Base-by-base conservation (phyloP, 768 basidiomycete genomes). In the Tylopilus balloui region DNA sequence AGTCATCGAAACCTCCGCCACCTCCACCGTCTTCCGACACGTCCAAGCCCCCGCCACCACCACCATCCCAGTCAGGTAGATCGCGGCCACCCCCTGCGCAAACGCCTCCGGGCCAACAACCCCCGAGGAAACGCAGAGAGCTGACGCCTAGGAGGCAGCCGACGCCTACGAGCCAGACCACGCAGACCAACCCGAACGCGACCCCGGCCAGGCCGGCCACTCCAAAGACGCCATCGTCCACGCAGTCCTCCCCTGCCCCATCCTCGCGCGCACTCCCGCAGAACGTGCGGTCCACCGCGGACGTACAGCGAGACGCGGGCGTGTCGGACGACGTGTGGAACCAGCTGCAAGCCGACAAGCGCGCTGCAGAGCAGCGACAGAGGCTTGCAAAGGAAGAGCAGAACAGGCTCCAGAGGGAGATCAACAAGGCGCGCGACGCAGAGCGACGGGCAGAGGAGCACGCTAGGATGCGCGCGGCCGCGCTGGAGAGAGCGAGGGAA, bases 261-360 rank as follows among this genome's bases (percentile, higher is more conserved):
- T 20, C 44, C 12, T 27, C 31, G 8, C 13, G 11, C 5, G 4
- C 14, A 5, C 31, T 17, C 13, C 2, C 23, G 6, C 40, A 13
- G 17, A 3, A 2, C 38, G 14, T 4, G 20, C 17, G 48, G 23
- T 31, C 40, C 27, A 19, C n/a, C n/a, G n/a, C n/a, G n/a, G 37
- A 54, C 3, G 55, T 17, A 0, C 55, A 44, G 20, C 73, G 78
- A 20, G 83, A 84, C 60, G 39, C 70, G 17, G 83, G 77, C 0
- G 79, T 84, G 5, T 57, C 72, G 0, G 79, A 85, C 58, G 59
- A 57, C 1, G 60, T 73, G 11, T 84, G 84, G 84, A 23, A 54
- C 10, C 69, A 78, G 51, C 64, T 84, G 1, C 74, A 80, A 40
- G 67, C 65, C 6, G 67, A 63, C 45, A 66, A 62, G 37, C 63